phyloP scores from a whole-genome alignment of 2,329 filamentous ascomycete genomes.

The Verruconis gallopava region DNA sequence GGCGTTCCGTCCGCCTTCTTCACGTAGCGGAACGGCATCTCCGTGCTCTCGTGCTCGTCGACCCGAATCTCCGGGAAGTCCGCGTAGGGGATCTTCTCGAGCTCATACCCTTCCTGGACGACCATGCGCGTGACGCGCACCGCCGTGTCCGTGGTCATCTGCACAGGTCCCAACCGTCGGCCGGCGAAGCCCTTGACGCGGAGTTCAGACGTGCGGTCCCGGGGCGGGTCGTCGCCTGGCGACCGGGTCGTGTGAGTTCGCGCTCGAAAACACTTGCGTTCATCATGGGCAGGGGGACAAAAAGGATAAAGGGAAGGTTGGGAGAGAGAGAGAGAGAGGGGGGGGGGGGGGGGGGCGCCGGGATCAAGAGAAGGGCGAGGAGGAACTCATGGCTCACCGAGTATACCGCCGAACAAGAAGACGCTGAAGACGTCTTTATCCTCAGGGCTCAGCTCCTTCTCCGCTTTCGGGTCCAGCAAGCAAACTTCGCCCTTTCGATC shows the following conservation, averaged over 20 bases:
- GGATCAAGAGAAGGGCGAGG: too few relatives aligned
- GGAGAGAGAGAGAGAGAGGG: too few relatives aligned
- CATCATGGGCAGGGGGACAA: too few relatives aligned
- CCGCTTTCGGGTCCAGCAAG: conserved; percentile 74
- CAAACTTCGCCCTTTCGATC: conserved; percentile 67
- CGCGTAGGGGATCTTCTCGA: conserved; percentile 68
- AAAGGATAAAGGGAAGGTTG: too few relatives aligned
- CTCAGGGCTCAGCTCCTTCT: conserved; percentile 66
- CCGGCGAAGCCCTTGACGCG: conserved; percentile 86
- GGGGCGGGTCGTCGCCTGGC: conserved; percentile 86
- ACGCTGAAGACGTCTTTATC: conserved; percentile 76
- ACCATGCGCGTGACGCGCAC: conserved; percentile 87
- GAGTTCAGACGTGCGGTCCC: conserved; percentile 92
- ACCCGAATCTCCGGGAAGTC: conserved; percentile 85
- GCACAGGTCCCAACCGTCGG: conserved; percentile 74
- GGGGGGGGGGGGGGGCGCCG: too few relatives aligned
- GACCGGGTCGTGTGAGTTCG: too few relatives aligned
- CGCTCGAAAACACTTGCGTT: too few relatives aligned
- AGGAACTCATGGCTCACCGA: conserved; percentile 48
- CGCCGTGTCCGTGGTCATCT: conserved; percentile 98
- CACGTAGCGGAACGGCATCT: conserved; percentile 98
- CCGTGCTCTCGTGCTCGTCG: conserved; percentile 80
- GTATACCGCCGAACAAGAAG: conserved; percentile 90
- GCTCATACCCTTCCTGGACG: conserved; percentile 62
- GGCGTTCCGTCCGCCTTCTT: conserved; percentile 60